Evolutionary conservation across 129 eudicot species (phyloP).

Genomic region (Centaurea solstitialis): DNA sequence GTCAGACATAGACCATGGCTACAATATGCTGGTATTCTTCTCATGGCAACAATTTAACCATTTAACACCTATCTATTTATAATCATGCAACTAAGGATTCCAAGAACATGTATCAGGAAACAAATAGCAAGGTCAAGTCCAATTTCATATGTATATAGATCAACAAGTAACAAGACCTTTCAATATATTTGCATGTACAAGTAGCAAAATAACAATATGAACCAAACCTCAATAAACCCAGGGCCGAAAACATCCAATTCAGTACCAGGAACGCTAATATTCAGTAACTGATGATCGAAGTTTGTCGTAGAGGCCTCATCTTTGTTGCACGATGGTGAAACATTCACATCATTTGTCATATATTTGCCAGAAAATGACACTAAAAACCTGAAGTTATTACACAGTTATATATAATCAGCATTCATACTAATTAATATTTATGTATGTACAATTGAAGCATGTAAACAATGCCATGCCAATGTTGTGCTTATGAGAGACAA

Average conservation of each 20-base stretch:
- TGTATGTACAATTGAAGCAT: neutral
- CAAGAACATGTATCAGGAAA: neutral
- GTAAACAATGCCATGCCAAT: neutral
- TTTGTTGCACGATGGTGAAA: slow-evolving; percentile 40
- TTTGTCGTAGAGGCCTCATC: slow-evolving; percentile 23
- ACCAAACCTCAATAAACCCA: slow-evolving; percentile 80
- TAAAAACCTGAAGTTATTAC: slow-evolving; percentile 63
- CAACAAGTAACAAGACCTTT: neutral
- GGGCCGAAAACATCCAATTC: slow-evolving; percentile 67
- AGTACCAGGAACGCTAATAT: slow-evolving; percentile 58
- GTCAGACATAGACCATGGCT: neutral
- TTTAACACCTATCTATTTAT: neutral
- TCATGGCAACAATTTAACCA: neutral
- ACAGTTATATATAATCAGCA: slow-evolving; percentile 4
- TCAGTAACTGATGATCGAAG: slow-evolving; percentile 58
- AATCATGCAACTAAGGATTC: neutral
- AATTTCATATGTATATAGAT: neutral
- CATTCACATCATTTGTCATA: slow-evolving; percentile 47
- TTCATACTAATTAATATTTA: neutral
- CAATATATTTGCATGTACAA: slow-evolving; percentile 13
- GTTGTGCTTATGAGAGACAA: neutral
- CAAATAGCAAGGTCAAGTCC: neutral
- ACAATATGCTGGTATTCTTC: no score
- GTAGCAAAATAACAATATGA: neutral
- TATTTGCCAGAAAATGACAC: slow-evolving; percentile 81